Evolutionary conservation across 192 early-diverging fungal genomes (phyloP), one percentile per base, ranked within the genome.

Genomic region (Coemansia sp.): DNA sequence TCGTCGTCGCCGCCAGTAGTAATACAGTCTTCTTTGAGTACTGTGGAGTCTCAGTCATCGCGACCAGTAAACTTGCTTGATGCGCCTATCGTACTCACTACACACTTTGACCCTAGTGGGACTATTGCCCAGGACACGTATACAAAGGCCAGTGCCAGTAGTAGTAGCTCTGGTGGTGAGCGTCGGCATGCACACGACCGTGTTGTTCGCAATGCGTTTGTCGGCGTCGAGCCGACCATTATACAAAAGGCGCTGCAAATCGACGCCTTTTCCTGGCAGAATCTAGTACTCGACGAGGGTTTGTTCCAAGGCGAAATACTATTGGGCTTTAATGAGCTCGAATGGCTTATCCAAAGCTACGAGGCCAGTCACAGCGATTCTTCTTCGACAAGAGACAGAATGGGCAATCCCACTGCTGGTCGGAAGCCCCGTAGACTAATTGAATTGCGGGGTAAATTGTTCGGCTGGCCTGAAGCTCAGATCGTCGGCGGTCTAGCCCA

Each of bases 321-420:
- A 39, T 65, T 84, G 11, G 81, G 81, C 0, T 84, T 62, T 71
- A 84, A 84, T 65, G 81, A 84, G 70, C 76, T 84, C 31, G 70
- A 84, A 31, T 84, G 81, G 81, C 74, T 84, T 8, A 5, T 69
- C 38, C 81, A 84, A 63, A 84, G 80, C 75, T 81, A 66, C 57
- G 49, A 55, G 24, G 49, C 68, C 34, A 38, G 24, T 15, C 70
- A 70, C 36, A 6, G 7, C 24, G 34, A 22, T 24, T 15, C 29
- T 29, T 29, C 29, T 29, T 29, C 20, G 66, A 1, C 64, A 11
- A 44, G 27, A 22, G 60, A 52, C 47, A 18, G n/a, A 9, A 5
- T 33, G 27, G 27, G 33, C n/a, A 61, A 18, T 24, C 8, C n/a
- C 50, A 11, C 10, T 53, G 7, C 18, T 7, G 36, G 60, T n/a